Conservation (phyloP, 1,139 yeast genomes). For the Yamadazyma triangularis region DNA sequence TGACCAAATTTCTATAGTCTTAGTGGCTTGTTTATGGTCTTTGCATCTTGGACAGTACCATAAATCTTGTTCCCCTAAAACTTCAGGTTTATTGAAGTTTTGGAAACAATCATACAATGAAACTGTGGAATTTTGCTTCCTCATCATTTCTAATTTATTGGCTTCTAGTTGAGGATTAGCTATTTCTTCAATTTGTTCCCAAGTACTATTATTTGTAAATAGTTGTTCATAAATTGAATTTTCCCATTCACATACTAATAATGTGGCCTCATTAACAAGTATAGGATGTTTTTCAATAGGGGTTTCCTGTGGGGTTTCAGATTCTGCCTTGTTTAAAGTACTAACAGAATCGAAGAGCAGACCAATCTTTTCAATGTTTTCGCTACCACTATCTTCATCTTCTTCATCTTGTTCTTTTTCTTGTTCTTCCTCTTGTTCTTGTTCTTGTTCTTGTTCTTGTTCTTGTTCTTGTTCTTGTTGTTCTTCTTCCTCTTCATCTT, state of each 20-base stretch:
- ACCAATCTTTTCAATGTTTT: conserved; percentile 16
- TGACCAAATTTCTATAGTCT: conserved; percentile 86
- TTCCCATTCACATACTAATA: conserved; percentile 74
- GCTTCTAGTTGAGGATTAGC: conserved; percentile 52
- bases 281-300: conserved; percentile 15
- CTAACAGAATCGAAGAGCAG: conserved; percentile 28
- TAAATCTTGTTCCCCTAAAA: conserved; percentile 81
- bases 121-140: conserved; percentile 45
- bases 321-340: conserved; percentile 17
- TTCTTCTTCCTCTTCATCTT: conserved; percentile 1
- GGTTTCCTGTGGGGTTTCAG: conserved; percentile 14
- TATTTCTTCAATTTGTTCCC: conserved; percentile 49
- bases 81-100: conserved; percentile 76
- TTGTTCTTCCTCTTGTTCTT: conserved; percentile 5
- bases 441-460: not conserved
- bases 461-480: not conserved
- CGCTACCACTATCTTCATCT: conserved; percentile 7
- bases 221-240: conserved; percentile 42
- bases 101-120: conserved; percentile 72
- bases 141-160: conserved; percentile 34
- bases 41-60: conserved; percentile 94
- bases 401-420: conserved; percentile 1
- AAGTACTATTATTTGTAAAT: conserved; percentile 46
- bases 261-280: conserved; percentile 32
- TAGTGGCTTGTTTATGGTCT: conserved; percentile 87